Evolutionary conservation across 2,329 filamentous ascomycete genomes (phyloP), one percentile per base, ranked within the genome.

Genomic region (Ceratocystis smalleyi): DNA sequence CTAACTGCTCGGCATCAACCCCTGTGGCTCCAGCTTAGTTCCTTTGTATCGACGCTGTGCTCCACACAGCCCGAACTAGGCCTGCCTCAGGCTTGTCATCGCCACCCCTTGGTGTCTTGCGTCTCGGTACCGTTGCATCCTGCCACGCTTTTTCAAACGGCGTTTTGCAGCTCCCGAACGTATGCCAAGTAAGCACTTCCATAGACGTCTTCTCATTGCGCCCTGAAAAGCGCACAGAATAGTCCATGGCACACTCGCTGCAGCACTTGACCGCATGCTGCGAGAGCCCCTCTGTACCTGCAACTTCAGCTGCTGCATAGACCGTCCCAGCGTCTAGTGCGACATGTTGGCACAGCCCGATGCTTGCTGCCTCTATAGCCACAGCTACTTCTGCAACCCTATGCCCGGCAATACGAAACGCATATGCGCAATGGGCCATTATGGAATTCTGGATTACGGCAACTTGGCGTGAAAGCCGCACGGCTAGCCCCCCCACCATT

Each of bases 81-180:
- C 61, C 61, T 3, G 54, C 61, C 10, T 60, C 45, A 15, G 45
- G 45, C 7, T 35, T 27, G 6, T 43, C 45, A 12, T 61, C 47
- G 1, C 45, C 22, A 2, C 51, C 47, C 4, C 12, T 17, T 3
- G 12, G n/a, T 15, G 45, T 49, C 5, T 30, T 7, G 5, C 64
- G 51, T 24, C 61, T 54, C 6, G 22, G 47, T 2, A 47, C n/a
- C 22, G 57, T 63, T 3, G 64, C 64, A 24, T 43, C n/a, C n/a
- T 43, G 43, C 65, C 65, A 66, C 40, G 49, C 62, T n/a, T 45
- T 43, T 22, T 62, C 65, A 43, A 32, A 59, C 8, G 62, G 62
- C n/a, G 27, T 32, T 24, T 12, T 19, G n/a, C 62, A 63, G 19
- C 49, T 40, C 2, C 65, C 65, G 30, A 66, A 62, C 15, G 6